Evolutionary conservation across 1,284 basidiomycete species (phyloP).

Genomic region (Blastosporella zonata): DNA sequence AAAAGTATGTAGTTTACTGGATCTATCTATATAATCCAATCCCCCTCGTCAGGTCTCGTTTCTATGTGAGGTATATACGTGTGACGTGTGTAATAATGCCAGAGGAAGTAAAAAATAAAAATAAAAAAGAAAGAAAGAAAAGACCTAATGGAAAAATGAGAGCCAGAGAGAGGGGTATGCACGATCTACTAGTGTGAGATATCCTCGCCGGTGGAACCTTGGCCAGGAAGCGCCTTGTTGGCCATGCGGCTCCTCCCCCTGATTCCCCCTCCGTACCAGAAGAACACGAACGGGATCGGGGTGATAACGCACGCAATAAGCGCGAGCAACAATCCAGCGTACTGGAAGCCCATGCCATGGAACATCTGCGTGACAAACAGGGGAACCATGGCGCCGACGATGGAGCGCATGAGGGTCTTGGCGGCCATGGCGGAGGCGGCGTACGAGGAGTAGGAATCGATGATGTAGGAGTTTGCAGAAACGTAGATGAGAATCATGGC

Average conservation of each 20-base stretch:
- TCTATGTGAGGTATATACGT: not conserved
- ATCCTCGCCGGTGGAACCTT: not conserved
- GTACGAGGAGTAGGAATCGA: slow-evolving; percentile 37
- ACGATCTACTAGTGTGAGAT: not conserved
- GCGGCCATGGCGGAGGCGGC: slow-evolving; percentile 44
- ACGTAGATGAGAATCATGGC: slow-evolving; percentile 41
- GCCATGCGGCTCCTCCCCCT: slow-evolving; percentile 9
- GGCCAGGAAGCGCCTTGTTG: not conserved
- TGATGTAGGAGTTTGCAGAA: slow-evolving; percentile 42
- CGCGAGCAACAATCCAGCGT: slow-evolving; percentile 34
- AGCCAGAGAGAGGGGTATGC: not conserved
- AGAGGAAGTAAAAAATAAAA: not conserved
- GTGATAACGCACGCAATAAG: slow-evolving; percentile 31
- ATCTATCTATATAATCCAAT: not conserved
- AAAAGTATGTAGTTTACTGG: not conserved
- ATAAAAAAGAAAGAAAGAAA: not conserved
- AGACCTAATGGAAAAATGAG: not conserved
- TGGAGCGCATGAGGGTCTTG: slow-evolving; percentile 37
- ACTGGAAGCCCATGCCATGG: slow-evolving; percentile 38
- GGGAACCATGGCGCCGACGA: slow-evolving; percentile 35
- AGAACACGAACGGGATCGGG: slow-evolving; percentile 42
- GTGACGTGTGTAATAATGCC: not conserved
- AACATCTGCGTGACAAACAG: slow-evolving; percentile 42
- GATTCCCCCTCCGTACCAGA: slow-evolving; percentile 32
- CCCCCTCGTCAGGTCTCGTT: not conserved